A percentile compares a stretch with the other conserved stretches of the same genome.
Evolutionary conservation across 2,329 filamentous ascomycete species (phyloP).

Genomic region (Fonsecaea monophora): DNA sequence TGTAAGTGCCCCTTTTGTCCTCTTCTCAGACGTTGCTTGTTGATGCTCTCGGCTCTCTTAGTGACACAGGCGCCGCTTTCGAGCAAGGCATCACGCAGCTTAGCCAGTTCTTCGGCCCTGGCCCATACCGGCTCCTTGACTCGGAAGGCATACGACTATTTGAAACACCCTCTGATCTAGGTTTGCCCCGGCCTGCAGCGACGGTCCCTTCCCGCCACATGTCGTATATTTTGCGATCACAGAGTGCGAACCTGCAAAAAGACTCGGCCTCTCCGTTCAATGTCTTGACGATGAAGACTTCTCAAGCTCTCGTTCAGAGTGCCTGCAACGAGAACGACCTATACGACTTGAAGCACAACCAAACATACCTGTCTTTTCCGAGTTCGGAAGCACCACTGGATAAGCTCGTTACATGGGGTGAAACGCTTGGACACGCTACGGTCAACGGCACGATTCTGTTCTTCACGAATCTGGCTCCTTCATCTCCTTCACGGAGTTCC

Average conservation of each 20-base stretch:
- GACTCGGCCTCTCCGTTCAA: background rate
- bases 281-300: constrained; percentile 1
- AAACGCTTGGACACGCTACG: background rate
- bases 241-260: background rate
- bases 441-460: background rate
- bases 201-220: background rate
- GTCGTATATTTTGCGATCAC: background rate
- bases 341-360: background rate
- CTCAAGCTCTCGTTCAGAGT: constrained; percentile 1
- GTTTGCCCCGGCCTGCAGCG: background rate
- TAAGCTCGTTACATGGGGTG: background rate
- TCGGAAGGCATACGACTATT: background rate
- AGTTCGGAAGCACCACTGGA: background rate
- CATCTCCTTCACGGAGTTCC: background rate
- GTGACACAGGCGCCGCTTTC: background rate
- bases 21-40: background rate
- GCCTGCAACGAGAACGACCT: constrained; percentile 1
- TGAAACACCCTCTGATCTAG: background rate
- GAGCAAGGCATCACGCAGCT: background rate
- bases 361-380: background rate
- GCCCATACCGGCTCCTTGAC: background rate
- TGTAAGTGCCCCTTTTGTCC: background rate
- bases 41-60: background rate
- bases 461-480: background rate
- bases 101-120: background rate